These are phyloP conservation scores for Aspergillus intermedius DNA, from an alignment of 2,329 filamentous ascomycete genomes.

Conservation along the genomic window DNA sequence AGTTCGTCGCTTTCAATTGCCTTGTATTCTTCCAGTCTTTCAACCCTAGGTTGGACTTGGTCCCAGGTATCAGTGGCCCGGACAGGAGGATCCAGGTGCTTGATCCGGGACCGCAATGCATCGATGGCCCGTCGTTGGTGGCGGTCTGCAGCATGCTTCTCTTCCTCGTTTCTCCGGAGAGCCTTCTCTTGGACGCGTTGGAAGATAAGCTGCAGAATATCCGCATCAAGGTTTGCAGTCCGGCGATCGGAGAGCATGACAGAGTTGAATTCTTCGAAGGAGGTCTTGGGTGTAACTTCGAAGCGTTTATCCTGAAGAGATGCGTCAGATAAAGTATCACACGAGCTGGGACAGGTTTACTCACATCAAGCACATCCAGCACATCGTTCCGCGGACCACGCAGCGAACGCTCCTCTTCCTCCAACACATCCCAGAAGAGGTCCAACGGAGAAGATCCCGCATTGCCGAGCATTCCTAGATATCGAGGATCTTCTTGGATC, in stretches of 20 bases:
- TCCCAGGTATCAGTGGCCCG: conserved; percentile 77
- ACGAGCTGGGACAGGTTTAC: conserved; percentile 23
- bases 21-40: conserved; percentile 76
- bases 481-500: conserved; percentile 75
- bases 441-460: conserved; percentile 79
- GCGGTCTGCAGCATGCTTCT: conserved; percentile 73
- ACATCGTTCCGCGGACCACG: conserved; percentile 76
- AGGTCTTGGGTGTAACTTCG: conserved; percentile 80
- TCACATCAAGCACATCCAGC: conserved; percentile 79
- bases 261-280: conserved; percentile 78
- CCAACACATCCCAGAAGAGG: conserved; percentile 91
- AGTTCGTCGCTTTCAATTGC: conserved; percentile 76
- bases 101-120: conserved; percentile 75
- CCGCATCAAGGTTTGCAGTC: conserved; percentile 77
- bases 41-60: conserved; percentile 70
- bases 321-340: conserved; percentile 17
- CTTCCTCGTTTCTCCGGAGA: conserved; percentile 72
- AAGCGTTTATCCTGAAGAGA: conserved; percentile 72
- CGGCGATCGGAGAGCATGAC: conserved; percentile 80
- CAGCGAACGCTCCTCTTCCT: conserved; percentile 86
- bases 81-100: conserved; percentile 82
- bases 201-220: conserved; percentile 74
- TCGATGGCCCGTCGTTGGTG: conserved; percentile 81
- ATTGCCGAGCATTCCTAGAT: conserved; percentile 75
- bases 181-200: conserved; percentile 84